phyloP scores from a whole-genome alignment of 2,329 filamentous ascomycete species.

The Lachnellula subtilissima region DNA sequence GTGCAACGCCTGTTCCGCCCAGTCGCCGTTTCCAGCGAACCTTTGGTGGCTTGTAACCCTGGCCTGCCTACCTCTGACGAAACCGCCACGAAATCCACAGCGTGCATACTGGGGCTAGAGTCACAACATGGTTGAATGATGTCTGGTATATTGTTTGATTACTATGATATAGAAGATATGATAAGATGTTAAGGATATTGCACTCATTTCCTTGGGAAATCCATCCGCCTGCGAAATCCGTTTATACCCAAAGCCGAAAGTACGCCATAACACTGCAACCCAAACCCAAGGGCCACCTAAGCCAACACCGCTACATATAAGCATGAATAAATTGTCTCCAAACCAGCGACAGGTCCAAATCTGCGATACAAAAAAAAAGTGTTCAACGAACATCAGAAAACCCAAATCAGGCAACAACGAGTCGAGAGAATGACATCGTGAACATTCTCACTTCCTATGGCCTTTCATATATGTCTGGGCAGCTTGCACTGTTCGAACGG shows the following conservation, averaged over 20 bases:
- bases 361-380: not conserved
- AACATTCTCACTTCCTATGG: not conserved
- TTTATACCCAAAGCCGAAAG: not conserved
- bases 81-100: not conserved
- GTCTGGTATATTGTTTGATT: not conserved
- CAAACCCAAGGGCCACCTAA: not conserved
- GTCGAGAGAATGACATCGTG: not conserved
- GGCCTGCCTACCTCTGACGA: not conserved
- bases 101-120: not conserved
- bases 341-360: not conserved
- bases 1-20: not conserved
- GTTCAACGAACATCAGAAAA: not conserved
- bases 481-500: conserved; percentile 3
- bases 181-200: not conserved
- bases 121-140: not conserved
- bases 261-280: not conserved
- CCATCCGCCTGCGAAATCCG: not conserved
- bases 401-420: not conserved
- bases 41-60: not conserved
- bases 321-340: not conserved
- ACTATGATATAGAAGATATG: not conserved
- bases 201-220: not conserved
- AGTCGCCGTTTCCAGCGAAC: not conserved
- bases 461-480: conserved; percentile 6
- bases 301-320: not conserved